A percentile compares a stretch with the other conserved stretches of the same genome.
Evolutionary conservation across 2,329 filamentous ascomycete genomes (phyloP).

Genomic region (Sclerotinia sclerotiorum): DNA sequence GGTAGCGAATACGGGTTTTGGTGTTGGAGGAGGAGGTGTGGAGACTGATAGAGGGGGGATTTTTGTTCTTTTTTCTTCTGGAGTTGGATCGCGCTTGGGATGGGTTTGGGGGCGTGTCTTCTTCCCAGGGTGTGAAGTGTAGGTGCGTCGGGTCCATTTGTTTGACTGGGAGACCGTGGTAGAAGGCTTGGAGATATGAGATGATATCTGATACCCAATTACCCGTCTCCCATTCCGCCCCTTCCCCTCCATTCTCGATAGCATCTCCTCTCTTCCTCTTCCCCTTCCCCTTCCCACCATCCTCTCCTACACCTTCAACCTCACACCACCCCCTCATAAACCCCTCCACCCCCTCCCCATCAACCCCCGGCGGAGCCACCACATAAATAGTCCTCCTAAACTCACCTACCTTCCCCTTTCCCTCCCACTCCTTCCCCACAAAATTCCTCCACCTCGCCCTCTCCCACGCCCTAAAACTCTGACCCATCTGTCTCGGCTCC

Average conservation of each 20-base stretch:
- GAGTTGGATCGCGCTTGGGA: conserved; percentile 3
- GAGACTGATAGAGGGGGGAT: conserved; percentile 11
- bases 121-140: conserved; percentile 27
- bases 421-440: no score
- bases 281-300: conserved; percentile 25
- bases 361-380: conserved; percentile 28
- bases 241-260: background rate
- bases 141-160: conserved; percentile 25
- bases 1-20: conserved; percentile 31
- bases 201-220: conserved; percentile 26
- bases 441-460: background rate
- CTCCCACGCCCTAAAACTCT: conserved; percentile 34
- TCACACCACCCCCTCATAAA: conserved; percentile 24
- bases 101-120: conserved; percentile 10
- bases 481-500: conserved; percentile 30
- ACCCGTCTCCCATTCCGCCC: background rate
- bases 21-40: conserved; percentile 14
- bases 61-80: background rate
- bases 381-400: conserved; percentile 35
- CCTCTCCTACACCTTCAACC: conserved; percentile 25
- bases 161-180: conserved; percentile 35
- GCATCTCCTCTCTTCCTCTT: background rate
- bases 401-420: no score
- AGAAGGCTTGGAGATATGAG: conserved; percentile 35
- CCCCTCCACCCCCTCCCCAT: conserved; percentile 18